Conservation (phyloP, 2,329 filamentous ascomycete genomes). For the Ascomycota sp. region DNA sequence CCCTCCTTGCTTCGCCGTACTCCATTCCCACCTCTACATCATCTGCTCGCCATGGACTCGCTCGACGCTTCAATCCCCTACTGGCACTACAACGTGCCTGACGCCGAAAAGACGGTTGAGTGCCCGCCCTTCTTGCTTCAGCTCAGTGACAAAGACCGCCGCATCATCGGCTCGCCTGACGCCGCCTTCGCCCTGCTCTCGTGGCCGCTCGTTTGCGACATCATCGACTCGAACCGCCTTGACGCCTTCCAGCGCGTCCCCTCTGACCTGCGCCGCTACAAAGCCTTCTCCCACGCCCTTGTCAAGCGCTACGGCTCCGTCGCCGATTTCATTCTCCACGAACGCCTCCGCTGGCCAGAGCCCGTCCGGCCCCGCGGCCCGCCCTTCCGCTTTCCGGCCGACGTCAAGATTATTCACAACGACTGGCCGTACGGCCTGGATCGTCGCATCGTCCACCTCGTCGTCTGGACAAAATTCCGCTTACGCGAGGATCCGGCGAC, state of each 20-base stretch:
- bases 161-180: slow-evolving; percentile 50
- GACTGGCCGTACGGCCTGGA: slow-evolving; percentile 91
- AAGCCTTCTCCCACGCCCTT: slow-evolving; percentile 42
- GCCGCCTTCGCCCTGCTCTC: slow-evolving; percentile 34
- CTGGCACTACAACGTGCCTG: slow-evolving; percentile 65
- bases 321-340: slow-evolving; percentile 48
- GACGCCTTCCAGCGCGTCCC: slow-evolving; percentile 57
- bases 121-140: slow-evolving; percentile 51
- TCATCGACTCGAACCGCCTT: slow-evolving; percentile 44
- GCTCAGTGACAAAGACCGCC: slow-evolving; percentile 42
- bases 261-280: slow-evolving; percentile 56
- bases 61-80: slow-evolving; percentile 26
- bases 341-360: slow-evolving; percentile 47
- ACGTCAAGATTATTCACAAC: slow-evolving; percentile 60
- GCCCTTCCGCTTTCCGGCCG: slow-evolving; percentile 19
- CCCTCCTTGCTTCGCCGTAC: neutral
- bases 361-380: slow-evolving; percentile 13
- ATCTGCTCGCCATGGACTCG: slow-evolving; percentile 13
- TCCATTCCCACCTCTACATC: neutral
- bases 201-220: slow-evolving; percentile 46
- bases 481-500: slow-evolving; percentile 44
- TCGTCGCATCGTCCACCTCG: slow-evolving; percentile 53
- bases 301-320: slow-evolving; percentile 50
- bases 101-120: slow-evolving; percentile 31
- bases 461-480: slow-evolving; percentile 81